These are phyloP conservation scores for Neurospora sp. DNA, from an alignment of 495 filamentous ascomycete genomes.

Conservation along the genomic window DNA sequence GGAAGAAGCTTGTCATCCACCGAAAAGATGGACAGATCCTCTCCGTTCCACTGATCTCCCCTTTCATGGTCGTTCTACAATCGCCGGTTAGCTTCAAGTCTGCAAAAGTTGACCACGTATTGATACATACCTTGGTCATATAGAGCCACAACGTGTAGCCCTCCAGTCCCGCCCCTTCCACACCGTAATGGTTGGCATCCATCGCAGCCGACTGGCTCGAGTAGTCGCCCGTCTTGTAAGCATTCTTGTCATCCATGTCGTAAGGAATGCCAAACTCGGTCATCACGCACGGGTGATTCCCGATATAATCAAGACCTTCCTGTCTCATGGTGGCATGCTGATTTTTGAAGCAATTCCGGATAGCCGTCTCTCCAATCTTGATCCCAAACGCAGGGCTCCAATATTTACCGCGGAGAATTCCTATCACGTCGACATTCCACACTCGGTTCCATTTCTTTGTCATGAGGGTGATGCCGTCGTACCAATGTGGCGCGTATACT, in stretches of 20 bases:
- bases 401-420: constrained; percentile 82
- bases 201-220: constrained; percentile 86
- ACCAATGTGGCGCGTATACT: constrained; percentile 91
- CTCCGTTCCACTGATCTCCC: constrained; percentile 96
- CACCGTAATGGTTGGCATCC: constrained; percentile 92
- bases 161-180: constrained; percentile 70
- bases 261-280: constrained; percentile 97
- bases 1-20: constrained; percentile 66
- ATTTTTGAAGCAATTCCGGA: constrained; percentile 86
- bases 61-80: constrained; percentile 71
- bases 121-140: constrained; percentile 48
- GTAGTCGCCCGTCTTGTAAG: constrained; percentile 95
- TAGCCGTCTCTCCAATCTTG: constrained; percentile 88
- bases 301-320: constrained; percentile 86
- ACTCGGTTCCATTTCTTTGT: constrained; percentile 97
- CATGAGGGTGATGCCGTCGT: constrained; percentile 92
- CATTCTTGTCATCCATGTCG: constrained; percentile 94
- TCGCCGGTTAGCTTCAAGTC: neutral
- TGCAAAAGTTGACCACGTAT: neutral
- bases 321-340: constrained; percentile 80
- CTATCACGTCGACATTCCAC: constrained; percentile 95
- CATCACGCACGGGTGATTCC: constrained; percentile 79
- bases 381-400: constrained; percentile 79
- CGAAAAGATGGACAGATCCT: constrained; percentile 87
- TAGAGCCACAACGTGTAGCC: constrained; percentile 91